Evolutionary conservation across 345 rosid species (phyloP).

Genomic region (Salix dunnii): DNA sequence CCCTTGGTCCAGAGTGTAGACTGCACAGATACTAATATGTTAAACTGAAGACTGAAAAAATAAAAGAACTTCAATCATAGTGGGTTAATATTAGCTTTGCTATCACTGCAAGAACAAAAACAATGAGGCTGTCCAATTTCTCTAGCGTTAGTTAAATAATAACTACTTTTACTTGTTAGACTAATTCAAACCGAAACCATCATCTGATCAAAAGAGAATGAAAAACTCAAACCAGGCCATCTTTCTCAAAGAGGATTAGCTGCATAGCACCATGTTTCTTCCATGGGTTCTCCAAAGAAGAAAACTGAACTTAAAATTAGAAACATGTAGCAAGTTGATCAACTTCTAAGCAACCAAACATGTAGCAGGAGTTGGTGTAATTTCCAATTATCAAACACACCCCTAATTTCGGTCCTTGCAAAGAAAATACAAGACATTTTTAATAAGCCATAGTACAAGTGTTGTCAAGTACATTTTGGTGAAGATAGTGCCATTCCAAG

Average conservation of each 20-base stretch:
- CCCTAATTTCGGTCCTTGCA: neutral
- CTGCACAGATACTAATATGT: slow-evolving; percentile 34
- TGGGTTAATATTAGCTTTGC: neutral
- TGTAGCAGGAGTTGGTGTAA: too few species aligned
- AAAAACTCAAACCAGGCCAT: neutral
- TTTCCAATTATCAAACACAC: neutral
- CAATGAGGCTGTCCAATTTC: neutral
- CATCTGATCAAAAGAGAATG: neutral
- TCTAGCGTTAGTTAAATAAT: neutral
- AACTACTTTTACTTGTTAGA: neutral
- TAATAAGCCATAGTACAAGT: neutral
- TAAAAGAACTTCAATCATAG: slow-evolving; percentile 1
- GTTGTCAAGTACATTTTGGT: neutral
- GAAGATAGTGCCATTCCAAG: neutral
- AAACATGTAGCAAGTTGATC: neutral
- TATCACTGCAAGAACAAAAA: neutral
- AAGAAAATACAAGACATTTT: neutral
- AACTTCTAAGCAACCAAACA: neutral
- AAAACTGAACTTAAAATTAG: neutral
- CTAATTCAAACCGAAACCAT: neutral
- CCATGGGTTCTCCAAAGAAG: neutral
- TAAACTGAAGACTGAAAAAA: slow-evolving; percentile 2
- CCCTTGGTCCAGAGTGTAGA: slow-evolving; percentile 47
- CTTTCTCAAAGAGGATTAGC: neutral
- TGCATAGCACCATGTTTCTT: neutral